Conservation (phyloP, 257 asterid species). For the Nicotiana otophora region DNA sequence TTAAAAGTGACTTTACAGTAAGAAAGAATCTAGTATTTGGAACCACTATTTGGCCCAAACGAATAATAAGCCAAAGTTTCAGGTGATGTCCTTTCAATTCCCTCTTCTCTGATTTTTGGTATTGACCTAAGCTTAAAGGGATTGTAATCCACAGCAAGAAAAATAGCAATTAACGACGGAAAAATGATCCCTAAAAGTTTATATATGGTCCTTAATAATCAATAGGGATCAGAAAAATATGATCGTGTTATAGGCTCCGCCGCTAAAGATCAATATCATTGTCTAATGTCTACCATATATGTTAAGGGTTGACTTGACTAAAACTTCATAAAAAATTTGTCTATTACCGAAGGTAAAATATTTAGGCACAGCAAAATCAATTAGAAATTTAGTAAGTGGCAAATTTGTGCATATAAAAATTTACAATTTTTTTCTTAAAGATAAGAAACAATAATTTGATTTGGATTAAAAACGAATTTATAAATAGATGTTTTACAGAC, state of each 20-base stretch:
- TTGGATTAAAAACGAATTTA: not conserved
- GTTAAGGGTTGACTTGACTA: not conserved
- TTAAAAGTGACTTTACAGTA: not conserved
- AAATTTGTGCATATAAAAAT: not conserved
- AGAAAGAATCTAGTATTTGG: not conserved
- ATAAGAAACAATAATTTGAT: not conserved
- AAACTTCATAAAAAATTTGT: too few relatives aligned
- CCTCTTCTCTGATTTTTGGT: not conserved
- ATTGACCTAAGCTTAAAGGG: not conserved
- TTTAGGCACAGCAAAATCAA: not conserved
- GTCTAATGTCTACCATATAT: too few relatives aligned
- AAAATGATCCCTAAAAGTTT: not conserved
- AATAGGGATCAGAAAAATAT: not conserved
- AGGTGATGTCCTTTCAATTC: not conserved
- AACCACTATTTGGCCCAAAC: not conserved
- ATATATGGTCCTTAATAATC: not conserved
- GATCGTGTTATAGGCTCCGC: too few relatives aligned
- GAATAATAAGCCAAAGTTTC: not conserved
- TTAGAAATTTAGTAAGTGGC: not conserved
- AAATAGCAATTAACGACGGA: not conserved
- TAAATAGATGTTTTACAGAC: not conserved
- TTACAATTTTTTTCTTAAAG: not conserved
- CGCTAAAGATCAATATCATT: too few relatives aligned
- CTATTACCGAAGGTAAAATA: not conserved
- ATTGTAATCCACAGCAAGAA: not conserved